Conservation (phyloP, 345 rosid species). For the Triadica sebifera region DNA sequence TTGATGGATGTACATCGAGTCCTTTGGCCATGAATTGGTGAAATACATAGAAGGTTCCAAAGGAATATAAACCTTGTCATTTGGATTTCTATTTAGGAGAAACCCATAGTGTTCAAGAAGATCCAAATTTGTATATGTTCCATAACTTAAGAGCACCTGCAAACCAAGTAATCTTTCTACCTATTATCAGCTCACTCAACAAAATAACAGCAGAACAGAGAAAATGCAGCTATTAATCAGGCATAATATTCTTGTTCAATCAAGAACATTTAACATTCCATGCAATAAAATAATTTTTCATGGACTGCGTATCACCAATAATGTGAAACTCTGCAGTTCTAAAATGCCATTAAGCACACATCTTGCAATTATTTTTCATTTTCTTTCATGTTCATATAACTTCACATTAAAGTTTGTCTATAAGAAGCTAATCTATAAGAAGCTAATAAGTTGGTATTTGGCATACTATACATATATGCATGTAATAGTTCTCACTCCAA, state of each 20-base stretch:
- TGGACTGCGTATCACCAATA: not conserved
- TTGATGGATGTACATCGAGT: constrained; percentile 55
- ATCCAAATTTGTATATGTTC: constrained; percentile 88
- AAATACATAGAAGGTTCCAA: constrained; percentile 50
- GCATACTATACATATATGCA: not conserved
- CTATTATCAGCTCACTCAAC: not conserved
- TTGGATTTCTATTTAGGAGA: constrained; percentile 58
- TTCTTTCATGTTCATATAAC: not conserved
- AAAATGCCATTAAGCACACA: too few species aligned
- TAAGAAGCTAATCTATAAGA: too few species aligned
- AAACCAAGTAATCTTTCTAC: not conserved
- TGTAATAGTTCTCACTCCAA: too few species aligned
- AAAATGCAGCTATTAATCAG: not conserved
- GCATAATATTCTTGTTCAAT: not conserved
- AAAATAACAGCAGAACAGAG: not conserved
- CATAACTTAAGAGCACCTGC: constrained; percentile 86
- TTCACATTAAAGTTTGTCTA: not conserved
- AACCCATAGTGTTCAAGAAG: constrained; percentile 94
- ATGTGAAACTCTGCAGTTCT: too few species aligned
- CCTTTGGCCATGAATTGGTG: constrained; percentile 68
- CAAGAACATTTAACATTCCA: not conserved
- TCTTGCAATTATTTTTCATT: not conserved
- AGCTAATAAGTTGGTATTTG: not conserved
- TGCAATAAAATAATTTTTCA: not conserved
- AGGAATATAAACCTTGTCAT: constrained; percentile 72